A percentile compares a stretch with the other conserved stretches of the same genome.
Conservation (phyloP, 345 rosid genomes). For the Draba incana region DNA sequence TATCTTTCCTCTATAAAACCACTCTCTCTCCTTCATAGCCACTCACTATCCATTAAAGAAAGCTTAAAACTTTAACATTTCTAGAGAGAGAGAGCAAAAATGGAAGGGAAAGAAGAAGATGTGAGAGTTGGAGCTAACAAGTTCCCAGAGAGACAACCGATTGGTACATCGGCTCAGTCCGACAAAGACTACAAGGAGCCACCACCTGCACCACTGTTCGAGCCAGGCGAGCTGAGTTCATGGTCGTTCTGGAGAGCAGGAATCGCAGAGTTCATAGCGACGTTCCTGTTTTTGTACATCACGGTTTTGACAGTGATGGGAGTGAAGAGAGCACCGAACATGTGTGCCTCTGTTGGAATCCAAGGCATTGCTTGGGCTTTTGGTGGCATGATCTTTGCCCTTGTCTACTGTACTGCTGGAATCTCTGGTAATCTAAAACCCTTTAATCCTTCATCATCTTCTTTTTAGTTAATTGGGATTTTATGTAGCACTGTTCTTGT, state of each 20-base stretch:
- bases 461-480: no score
- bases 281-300: slow-evolving; percentile 43
- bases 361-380: slow-evolving; percentile 59
- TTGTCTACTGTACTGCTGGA: slow-evolving; percentile 55
- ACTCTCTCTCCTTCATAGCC: background rate
- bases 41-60: slow-evolving; percentile 10
- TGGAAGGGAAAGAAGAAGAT: slow-evolving; percentile 57
- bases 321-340: slow-evolving; percentile 45
- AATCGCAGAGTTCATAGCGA: slow-evolving; percentile 47
- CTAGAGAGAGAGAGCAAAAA: background rate
- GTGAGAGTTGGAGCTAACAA: slow-evolving; percentile 52
- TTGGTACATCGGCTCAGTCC: slow-evolving; percentile 49
- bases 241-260: slow-evolving; percentile 54
- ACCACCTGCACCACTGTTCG: slow-evolving; percentile 52
- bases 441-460: no score
- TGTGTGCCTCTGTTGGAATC: slow-evolving; percentile 50
- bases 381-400: slow-evolving; percentile 57
- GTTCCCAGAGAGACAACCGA: slow-evolving; percentile 50
- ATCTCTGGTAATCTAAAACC: slow-evolving; percentile 43
- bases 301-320: slow-evolving; percentile 52
- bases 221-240: slow-evolving; percentile 46
- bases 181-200: slow-evolving; percentile 55
- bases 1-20: slow-evolving; percentile 24
- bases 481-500: no score
- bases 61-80: background rate